A percentile compares a stretch with the other conserved stretches of the same genome.
Evolutionary conservation across 2,329 filamentous ascomycete genomes (phyloP).

Genomic region (Colletotrichum karsti): DNA sequence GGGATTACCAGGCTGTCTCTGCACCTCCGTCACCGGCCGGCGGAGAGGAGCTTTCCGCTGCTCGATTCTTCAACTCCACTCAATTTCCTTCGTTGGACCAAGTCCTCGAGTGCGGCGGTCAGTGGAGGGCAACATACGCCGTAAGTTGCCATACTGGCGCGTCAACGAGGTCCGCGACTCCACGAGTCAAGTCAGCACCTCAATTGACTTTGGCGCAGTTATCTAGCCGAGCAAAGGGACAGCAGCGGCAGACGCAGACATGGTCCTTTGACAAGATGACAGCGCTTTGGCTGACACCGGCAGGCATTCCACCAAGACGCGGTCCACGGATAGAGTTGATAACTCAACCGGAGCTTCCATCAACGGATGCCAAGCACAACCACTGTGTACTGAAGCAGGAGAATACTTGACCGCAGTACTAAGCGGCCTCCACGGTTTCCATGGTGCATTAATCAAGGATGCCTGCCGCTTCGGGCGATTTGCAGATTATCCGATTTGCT

Average conservation of each 20-base stretch:
- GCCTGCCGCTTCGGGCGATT: constrained; percentile 2
- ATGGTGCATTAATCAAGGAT: not conserved
- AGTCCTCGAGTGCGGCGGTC: constrained; percentile 1
- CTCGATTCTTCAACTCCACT: not conserved
- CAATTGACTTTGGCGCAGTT: not conserved
- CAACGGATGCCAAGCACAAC: not conserved
- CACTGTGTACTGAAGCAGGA: no score
- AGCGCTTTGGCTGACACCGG: not conserved
- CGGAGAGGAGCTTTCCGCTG: constrained; percentile 21
- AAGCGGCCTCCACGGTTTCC: not conserved
- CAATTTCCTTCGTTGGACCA: not conserved
- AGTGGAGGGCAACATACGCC: not conserved
- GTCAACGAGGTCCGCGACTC: not conserved
- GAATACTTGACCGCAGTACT: no score
- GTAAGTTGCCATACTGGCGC: not conserved
- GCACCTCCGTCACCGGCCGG: constrained; percentile 3
- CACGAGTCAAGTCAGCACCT: not conserved
- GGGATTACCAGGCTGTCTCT: not conserved
- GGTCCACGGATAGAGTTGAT: not conserved
- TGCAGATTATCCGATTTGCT: constrained; percentile 1
- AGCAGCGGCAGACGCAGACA: not conserved
- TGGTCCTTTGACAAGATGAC: not conserved
- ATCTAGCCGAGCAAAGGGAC: not conserved
- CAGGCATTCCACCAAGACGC: not conserved
- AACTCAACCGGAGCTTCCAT: not conserved